Evolutionary conservation across 2,329 filamentous ascomycete species (phyloP).

Genomic region (Fusarium fracticaudum): DNA sequence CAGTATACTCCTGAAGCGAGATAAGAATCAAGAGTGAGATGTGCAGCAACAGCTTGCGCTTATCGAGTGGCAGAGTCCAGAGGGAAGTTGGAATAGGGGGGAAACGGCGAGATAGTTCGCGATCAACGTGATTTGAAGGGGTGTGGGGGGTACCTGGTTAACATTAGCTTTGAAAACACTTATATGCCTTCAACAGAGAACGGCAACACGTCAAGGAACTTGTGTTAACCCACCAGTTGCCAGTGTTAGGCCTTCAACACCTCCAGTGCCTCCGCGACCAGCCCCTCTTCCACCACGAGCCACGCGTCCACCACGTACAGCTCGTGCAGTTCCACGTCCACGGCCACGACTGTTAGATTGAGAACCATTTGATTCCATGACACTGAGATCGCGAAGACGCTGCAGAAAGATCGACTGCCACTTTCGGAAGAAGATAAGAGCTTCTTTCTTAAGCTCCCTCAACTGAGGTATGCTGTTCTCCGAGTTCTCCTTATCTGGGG

Average conservation of each 20-base stretch:
- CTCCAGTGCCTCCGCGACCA: slow-evolving; percentile 39
- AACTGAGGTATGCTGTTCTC: slow-evolving; percentile 57
- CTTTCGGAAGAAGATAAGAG: slow-evolving; percentile 77
- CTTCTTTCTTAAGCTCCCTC: slow-evolving; percentile 74
- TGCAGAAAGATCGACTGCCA: slow-evolving; percentile 79
- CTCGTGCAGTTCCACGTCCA: slow-evolving; percentile 46
- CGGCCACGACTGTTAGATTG: slow-evolving; percentile 47
- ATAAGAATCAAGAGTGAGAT: slow-evolving; percentile 76
- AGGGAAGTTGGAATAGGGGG: slow-evolving; percentile 70
- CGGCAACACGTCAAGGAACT: not conserved
- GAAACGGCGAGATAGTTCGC: slow-evolving; percentile 60
- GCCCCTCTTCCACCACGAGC: slow-evolving; percentile 47
- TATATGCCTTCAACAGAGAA: not conserved
- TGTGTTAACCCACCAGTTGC: slow-evolving; percentile 48
- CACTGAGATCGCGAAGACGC: slow-evolving; percentile 74
- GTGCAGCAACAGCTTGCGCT: slow-evolving; percentile 75
- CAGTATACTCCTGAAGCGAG: slow-evolving; percentile 80
- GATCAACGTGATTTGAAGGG: slow-evolving; percentile 56
- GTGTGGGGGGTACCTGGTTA: slow-evolving; percentile 51
- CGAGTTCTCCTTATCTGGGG: slow-evolving; percentile 46
- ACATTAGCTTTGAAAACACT: slow-evolving; percentile 6
- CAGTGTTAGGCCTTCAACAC: slow-evolving; percentile 43
- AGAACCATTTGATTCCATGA: slow-evolving; percentile 52
- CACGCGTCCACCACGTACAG: slow-evolving; percentile 44
- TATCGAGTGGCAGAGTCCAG: slow-evolving; percentile 66